Base-by-base conservation (phyloP, 2,329 filamentous ascomycete genomes). In the Epichloe amarillans region DNA sequence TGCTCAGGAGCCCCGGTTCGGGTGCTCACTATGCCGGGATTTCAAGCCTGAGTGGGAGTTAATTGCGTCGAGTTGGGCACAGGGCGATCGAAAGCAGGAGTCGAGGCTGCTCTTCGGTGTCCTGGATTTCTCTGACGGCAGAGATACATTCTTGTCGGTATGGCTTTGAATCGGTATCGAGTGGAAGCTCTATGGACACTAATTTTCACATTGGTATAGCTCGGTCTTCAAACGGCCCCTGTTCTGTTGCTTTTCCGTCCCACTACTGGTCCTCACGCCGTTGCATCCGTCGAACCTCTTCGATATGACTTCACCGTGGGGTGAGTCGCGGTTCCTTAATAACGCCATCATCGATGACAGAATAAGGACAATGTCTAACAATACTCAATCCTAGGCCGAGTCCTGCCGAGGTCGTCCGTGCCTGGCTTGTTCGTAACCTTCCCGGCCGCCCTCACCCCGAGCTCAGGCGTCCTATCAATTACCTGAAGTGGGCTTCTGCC, bases 31-130 rank as follows among this genome's bases (percentile, higher is more conserved):
- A 46, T 98, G 93, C 68, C 79, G 82, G 49, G 88, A 95, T 49
- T 95, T 98, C 67, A 86, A 95, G 66, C 85, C 90, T 1, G 93
- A 98, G 69, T 98, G 89, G 86, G 86, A 94, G 50, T 68, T 97
- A 50, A 71, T 98, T 50, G 80, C 80, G 50, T 86, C 82, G 67
- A 93, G 86, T 69, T 98, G 93, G 93, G 75, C 76, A 55, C 88
- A 86, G 66, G 89, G 87, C 7, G 86, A 95, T 67, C 88, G 84
- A 72, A 72, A 79, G 53, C 84, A 75, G 49, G 76, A 87, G 57
- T 84, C 82, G 30, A 77, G 84, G 54, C 61, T 95, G 56, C 66
- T 97, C 43, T 94, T 91, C 69, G 84, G 80, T 23, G 91, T 86
- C 6, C 70, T 98, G 60, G 93, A 98, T 68, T 98, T 98, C 64